Conservation (phyloP, 192 early-diverging fungal genomes). For the Linnemannia elongata region DNA sequence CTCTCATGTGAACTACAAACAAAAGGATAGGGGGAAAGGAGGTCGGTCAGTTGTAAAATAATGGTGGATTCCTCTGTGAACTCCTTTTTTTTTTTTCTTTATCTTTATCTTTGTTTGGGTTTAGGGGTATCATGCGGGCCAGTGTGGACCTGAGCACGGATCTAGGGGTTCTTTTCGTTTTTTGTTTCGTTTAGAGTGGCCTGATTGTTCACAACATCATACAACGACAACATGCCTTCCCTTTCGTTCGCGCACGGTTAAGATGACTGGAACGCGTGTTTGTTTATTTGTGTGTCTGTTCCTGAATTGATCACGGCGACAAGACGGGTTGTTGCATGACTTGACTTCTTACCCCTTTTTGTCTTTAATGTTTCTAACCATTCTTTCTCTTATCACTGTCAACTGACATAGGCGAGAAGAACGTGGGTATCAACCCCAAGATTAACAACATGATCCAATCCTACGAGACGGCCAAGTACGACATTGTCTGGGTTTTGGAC, state of each 20-base stretch:
- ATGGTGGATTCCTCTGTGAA: background rate
- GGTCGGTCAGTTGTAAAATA: background rate
- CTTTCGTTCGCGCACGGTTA: no score
- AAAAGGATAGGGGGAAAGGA: background rate
- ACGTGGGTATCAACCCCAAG: conserved; percentile 94
- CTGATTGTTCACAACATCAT: background rate
- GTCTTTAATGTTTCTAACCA: conserved; percentile 1
- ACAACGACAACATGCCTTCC: background rate
- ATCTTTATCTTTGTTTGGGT: background rate
- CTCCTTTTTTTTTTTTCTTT: background rate
- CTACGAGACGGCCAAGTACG: conserved; percentile 82
- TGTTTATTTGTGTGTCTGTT: background rate
- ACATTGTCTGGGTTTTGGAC: conserved; percentile 96
- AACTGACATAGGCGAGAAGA: conserved; percentile 30
- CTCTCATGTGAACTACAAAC: conserved; percentile 2
- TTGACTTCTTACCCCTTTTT: conserved; percentile 11
- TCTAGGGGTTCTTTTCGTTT: background rate
- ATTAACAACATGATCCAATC: conserved; percentile 93
- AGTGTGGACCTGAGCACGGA: background rate
- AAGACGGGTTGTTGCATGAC: background rate
- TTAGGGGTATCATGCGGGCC: background rate
- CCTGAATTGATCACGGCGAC: background rate
- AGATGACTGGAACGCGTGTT: background rate
- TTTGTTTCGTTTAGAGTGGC: background rate
- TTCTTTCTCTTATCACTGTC: background rate